phyloP scores from a whole-genome alignment of 139 green algal genomes.

The Chlamydomonas eustigma region DNA sequence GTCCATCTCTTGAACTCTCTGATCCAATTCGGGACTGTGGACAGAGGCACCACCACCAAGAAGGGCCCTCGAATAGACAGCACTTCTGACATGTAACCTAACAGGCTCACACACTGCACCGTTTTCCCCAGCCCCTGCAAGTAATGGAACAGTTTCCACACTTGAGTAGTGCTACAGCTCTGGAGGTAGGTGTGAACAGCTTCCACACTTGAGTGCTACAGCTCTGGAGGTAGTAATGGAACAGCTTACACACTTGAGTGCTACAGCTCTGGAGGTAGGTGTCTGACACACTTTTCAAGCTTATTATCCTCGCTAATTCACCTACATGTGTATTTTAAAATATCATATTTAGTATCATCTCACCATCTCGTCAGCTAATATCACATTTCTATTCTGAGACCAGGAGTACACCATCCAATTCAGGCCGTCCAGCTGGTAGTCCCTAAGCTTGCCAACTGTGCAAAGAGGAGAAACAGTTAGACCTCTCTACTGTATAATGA shows the following conservation, averaged over 20 bases:
- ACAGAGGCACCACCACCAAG: conserved; percentile 87
- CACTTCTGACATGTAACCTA: conserved; percentile 55
- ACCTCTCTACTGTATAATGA: too few relatives aligned
- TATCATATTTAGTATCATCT: too few relatives aligned
- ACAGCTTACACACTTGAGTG: too few relatives aligned
- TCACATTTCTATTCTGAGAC: conserved; percentile 72
- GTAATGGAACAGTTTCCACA: background rate
- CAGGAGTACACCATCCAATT: conserved; percentile 74
- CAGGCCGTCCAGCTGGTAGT: conserved; percentile 90
- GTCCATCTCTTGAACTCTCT: conserved; percentile 82
- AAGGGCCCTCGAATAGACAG: conserved; percentile 72
- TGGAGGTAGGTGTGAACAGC: too few relatives aligned
- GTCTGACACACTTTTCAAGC: too few relatives aligned
- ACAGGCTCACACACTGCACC: conserved; percentile 71
- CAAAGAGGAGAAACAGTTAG: background rate
- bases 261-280: too few relatives aligned
- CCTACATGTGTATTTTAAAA: too few relatives aligned
- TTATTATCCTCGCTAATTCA: too few relatives aligned
- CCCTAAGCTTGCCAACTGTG: conserved; percentile 62
- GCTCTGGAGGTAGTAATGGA: too few relatives aligned
- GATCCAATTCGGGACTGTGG: conserved; percentile 87
- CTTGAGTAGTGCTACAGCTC: too few relatives aligned
- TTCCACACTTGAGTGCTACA: too few relatives aligned
- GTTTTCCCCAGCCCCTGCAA: conserved; percentile 69
- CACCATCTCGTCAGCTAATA: conserved; percentile 93